Conservation (phyloP, 1,139 yeast species). For the Yamadazyma oceani region DNA sequence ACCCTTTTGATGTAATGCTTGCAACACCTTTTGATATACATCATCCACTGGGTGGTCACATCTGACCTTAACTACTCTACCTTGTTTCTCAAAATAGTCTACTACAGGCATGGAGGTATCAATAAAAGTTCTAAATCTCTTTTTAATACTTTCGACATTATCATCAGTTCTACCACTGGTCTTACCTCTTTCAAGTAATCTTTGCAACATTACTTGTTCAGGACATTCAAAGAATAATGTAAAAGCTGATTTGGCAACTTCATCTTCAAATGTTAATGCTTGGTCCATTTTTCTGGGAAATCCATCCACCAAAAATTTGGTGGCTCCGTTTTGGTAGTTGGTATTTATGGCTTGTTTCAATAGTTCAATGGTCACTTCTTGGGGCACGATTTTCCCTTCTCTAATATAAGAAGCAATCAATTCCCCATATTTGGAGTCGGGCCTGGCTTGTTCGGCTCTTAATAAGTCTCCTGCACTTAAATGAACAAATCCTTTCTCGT, state of each 20-base stretch:
- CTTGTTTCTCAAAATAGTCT: constrained; percentile 72
- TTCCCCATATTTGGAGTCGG: constrained; percentile 82
- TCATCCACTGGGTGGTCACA: constrained; percentile 81
- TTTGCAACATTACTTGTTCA: constrained; percentile 79
- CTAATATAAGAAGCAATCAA: constrained; percentile 80
- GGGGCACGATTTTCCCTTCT: constrained; percentile 93
- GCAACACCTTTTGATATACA: constrained; percentile 71
- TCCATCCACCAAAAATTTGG: constrained; percentile 82
- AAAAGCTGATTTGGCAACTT: constrained; percentile 72
- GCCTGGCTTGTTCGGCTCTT: constrained; percentile 85
- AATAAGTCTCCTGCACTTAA: constrained; percentile 92
- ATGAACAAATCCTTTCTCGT: constrained; percentile 80
- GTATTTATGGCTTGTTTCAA: constrained; percentile 76
- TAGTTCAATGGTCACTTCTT: constrained; percentile 86
- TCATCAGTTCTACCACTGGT: constrained; percentile 95
- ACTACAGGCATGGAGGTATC: constrained; percentile 97
- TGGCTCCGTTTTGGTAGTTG: constrained; percentile 48
- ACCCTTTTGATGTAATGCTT: constrained; percentile 52
- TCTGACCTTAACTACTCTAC: constrained; percentile 72
- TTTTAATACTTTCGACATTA: constrained; percentile 83
- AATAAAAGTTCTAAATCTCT: constrained; percentile 81
- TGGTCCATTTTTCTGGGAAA: constrained; percentile 99
- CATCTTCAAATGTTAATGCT: constrained; percentile 84
- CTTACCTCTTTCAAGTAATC: constrained; percentile 88
- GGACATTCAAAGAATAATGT: constrained; percentile 94